Evolutionary conservation across 31 red algal species (phyloP).

Genomic region (Porphyra umbilicalis): DNA sequence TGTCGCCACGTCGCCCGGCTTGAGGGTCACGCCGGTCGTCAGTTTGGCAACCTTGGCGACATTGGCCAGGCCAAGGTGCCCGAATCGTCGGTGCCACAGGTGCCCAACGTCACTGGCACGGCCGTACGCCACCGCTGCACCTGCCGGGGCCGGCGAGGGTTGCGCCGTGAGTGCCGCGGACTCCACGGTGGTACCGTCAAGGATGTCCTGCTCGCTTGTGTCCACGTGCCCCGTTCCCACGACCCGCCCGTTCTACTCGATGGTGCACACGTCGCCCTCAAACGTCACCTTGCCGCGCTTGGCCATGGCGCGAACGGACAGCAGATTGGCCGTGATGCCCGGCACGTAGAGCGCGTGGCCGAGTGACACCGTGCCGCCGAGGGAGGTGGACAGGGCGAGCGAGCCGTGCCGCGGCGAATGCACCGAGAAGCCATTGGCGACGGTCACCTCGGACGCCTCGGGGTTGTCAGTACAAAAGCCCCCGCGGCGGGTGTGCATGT

Average conservation of each 20-base stretch:
- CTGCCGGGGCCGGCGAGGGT: neutral
- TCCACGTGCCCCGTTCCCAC: neutral
- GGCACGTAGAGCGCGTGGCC: neutral
- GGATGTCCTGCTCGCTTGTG: neutral
- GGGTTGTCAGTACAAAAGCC: too few relatives aligned
- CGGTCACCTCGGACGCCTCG: too few relatives aligned
- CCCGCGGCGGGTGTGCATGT: too few relatives aligned
- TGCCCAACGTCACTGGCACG: too few relatives aligned
- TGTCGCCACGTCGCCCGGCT: too few relatives aligned
- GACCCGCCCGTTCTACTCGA: neutral
- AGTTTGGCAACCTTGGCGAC: neutral
- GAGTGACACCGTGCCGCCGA: too few relatives aligned
- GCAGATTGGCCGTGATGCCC: neutral
- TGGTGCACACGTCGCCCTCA: neutral
- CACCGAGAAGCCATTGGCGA: too few relatives aligned
- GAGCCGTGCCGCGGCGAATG: too few relatives aligned
- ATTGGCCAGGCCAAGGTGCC: too few relatives aligned
- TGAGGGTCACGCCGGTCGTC: too few relatives aligned
- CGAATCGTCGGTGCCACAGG: neutral
- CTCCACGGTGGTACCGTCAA: neutral
- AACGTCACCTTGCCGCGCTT: neutral
- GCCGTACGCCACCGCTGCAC: neutral
- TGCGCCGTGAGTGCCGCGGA: neutral
- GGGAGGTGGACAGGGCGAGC: too few relatives aligned
- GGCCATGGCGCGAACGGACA: neutral